Evolutionary conservation across 768 basidiomycete genomes (phyloP), one percentile per base, ranked within the genome.

Genomic region (Cystobasidiopsis lactophilus): DNA sequence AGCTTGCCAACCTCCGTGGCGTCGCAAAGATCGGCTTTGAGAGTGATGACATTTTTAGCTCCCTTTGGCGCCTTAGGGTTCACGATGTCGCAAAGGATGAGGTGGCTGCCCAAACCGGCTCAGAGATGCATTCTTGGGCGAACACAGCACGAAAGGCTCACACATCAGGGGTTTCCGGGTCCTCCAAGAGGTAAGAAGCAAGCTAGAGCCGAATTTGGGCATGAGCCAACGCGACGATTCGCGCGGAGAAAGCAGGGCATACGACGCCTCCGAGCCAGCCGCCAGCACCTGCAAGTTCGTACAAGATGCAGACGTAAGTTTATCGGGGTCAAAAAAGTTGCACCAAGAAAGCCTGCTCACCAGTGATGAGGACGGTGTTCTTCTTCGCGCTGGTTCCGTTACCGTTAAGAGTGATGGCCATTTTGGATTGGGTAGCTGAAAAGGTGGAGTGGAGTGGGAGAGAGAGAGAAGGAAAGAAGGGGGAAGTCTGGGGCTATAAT

Each of bases 41-140:
- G 52, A 30, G 57, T 51, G 51, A 65, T 52, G 51, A 54, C 57
- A 39, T 64, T 37, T 29, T 64, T 57, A 38, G 63, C 60, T 3
- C 57, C 62, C 37, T 63, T 63, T 38, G 66, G 66, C 11, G 62
- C 50, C 45, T 64, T 61, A 47, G 66, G 66, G 55, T 66, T 64
- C 51, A 66, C 65, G 41, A 43, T 43, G 41, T 43, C 41, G 9
- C 7, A 5, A 7, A 43, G 19, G 41, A 43, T 43, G 41, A 43
- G 27, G 9, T 43, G 13, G 38, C 13, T 39, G 19, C 38, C 19
- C 19, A 13, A 19, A 39, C 38, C 38, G 19, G 38, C 13, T 13
- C 13, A 13, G 13, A 13, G 38, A 39, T 39, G 13, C 13, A 39
- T 19, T 39, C 13, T 39, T 13, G 13, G 13, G 19, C 38, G n/a